Percentiles rank a stretch among this genome's conserved stretches.
phyloP scores from a whole-genome alignment of 2,329 filamentous ascomycete species.

The Leptographium flavum region DNA sequence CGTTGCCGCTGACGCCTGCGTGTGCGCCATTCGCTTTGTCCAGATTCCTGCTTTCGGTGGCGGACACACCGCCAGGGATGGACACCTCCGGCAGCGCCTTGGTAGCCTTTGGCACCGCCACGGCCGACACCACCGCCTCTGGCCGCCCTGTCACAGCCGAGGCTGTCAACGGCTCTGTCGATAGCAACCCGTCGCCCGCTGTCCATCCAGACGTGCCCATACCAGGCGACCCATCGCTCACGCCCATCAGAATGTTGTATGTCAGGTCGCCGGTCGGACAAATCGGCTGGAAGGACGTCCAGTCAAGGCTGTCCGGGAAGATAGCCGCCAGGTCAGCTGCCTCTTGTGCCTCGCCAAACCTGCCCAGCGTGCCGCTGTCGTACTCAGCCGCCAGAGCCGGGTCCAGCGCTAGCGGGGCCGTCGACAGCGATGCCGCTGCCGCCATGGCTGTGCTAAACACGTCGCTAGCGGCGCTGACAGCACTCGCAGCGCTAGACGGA shows the following conservation, averaged over 20 bases:
- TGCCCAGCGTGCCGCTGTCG: not conserved
- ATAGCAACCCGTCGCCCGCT: not conserved
- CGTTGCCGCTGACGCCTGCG: not conserved
- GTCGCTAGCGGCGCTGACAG: slow-evolving; percentile 7
- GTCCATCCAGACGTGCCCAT: slow-evolving; percentile 1
- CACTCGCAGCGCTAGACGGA: too few relatives aligned
- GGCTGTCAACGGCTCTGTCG: too few relatives aligned
- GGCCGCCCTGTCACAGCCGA: too few relatives aligned
- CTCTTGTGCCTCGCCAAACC: not conserved
- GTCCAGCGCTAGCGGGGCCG: not conserved
- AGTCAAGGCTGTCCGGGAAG: slow-evolving; percentile 30
- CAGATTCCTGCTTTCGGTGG: too few relatives aligned
- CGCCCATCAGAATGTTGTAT: slow-evolving; percentile 39
- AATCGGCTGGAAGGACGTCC: slow-evolving; percentile 36
- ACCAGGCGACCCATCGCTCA: slow-evolving; percentile 13
- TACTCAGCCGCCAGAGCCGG: not conserved
- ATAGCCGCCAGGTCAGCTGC: slow-evolving; percentile 17
- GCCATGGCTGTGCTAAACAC: not conserved
- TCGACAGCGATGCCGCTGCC: not conserved
- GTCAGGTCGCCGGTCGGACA: slow-evolving; percentile 43
- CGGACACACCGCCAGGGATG: too few relatives aligned
- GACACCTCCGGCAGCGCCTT: too few relatives aligned
- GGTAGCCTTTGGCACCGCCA: not conserved
- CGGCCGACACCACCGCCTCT: not conserved
- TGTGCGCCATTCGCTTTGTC: not conserved